Percentiles rank a stretch among this genome's conserved stretches.
Evolutionary conservation across 2,329 filamentous ascomycete species (phyloP).

Genomic region (Hansfordia pulvinata): DNA sequence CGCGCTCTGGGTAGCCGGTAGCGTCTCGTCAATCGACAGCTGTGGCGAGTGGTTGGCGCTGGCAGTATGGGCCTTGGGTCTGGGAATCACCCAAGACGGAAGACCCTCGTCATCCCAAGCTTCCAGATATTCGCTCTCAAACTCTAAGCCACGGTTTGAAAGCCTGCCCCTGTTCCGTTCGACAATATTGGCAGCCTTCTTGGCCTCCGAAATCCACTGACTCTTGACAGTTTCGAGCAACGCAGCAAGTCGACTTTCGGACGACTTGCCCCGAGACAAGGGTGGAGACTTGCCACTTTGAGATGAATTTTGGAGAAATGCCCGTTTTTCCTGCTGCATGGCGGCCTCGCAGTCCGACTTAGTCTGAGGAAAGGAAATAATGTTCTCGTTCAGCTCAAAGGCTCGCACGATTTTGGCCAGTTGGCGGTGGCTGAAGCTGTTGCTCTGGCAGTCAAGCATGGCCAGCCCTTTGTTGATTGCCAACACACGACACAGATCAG

Average conservation of each 20-base stretch:
- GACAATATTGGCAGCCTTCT: conserved; percentile 9
- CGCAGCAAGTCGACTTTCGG: conserved; percentile 12
- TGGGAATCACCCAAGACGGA: conserved; percentile 8
- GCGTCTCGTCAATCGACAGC: too few species aligned
- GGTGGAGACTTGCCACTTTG: conserved; percentile 6
- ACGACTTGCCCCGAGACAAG: conserved; percentile 10
- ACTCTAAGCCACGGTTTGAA: conserved; percentile 7
- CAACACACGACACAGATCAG: conserved; percentile 33
- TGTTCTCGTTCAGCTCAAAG: conserved; percentile 12
- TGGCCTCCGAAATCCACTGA: conserved; percentile 13
- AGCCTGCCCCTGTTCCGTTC: conserved; percentile 10
- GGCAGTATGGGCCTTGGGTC: too few species aligned
- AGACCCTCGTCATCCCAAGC: conserved; percentile 14
- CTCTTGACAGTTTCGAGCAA: conserved; percentile 10
- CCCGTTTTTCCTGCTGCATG: conserved; percentile 11
- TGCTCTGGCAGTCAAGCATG: conserved; percentile 40
- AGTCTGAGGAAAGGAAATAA: conserved; percentile 16
- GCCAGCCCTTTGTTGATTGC: conserved; percentile 31
- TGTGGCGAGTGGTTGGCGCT: too few species aligned
- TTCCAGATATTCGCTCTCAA: conserved; percentile 12
- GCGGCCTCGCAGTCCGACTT: conserved; percentile 12
- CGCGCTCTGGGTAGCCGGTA: too few species aligned
- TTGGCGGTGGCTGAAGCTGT: conserved; percentile 31
- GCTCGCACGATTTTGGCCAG: conserved; percentile 14
- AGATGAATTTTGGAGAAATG: conserved; percentile 8